These are phyloP conservation scores for Paraphaeosphaeria sporulosa DNA, from an alignment of 2,329 filamentous ascomycete species.

Conservation along the genomic window DNA sequence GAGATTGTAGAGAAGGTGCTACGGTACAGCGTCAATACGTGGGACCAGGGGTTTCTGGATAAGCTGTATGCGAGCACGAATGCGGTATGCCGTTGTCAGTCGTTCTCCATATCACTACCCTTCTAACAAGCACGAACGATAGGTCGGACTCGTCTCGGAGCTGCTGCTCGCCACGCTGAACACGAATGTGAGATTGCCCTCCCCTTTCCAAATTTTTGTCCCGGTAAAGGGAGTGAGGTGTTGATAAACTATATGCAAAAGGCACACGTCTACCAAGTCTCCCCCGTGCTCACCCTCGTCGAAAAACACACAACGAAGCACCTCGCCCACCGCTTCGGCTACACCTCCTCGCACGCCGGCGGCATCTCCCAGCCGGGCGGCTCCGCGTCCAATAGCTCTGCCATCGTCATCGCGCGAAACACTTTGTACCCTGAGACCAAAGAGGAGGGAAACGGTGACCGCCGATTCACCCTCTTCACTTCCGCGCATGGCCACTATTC, in stretches of 20 bases:
- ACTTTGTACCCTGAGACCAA: constrained; percentile 83
- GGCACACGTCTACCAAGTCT: constrained; percentile 93
- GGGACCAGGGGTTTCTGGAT: constrained; percentile 95
- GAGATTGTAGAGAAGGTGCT: constrained; percentile 71
- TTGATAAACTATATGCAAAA: constrained; percentile 33
- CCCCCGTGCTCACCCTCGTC: constrained; percentile 83
- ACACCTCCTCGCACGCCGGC: constrained; percentile 62
- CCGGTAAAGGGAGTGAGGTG: no score
- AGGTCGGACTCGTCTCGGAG: constrained; percentile 85
- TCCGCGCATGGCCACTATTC: constrained; percentile 92
- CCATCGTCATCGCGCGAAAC: constrained; percentile 87
- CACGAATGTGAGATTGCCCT: constrained; percentile 71
- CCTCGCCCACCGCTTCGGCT: constrained; percentile 73
- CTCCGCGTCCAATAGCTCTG: constrained; percentile 82
- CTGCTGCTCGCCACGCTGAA: constrained; percentile 85
- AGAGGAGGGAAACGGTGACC: constrained; percentile 68
- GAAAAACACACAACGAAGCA: constrained; percentile 81
- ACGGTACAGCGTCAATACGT: constrained; percentile 94
- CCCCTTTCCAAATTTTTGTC: not conserved
- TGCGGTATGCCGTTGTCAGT: constrained; percentile 61
- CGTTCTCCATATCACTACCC: no score
- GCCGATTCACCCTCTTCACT: constrained; percentile 83
- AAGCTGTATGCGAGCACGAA: constrained; percentile 94
- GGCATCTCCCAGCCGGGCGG: constrained; percentile 83
- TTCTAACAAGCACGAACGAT: not conserved